Conservation (phyloP, 495 filamentous ascomycete genomes). For the Mytilinidion resinicola region DNA sequence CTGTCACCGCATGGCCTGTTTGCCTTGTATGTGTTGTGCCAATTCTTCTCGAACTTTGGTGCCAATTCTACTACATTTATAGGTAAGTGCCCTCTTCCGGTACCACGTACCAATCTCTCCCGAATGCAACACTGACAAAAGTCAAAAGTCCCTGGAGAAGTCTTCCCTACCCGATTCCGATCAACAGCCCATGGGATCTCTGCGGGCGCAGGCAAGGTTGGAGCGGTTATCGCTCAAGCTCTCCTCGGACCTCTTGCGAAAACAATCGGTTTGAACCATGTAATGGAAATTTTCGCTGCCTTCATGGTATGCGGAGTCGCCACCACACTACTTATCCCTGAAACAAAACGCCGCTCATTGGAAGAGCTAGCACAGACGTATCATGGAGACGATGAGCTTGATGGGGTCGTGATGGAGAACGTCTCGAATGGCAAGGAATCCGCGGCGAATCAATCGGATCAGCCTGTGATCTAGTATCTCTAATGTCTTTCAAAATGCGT, state of each 20-base stretch:
- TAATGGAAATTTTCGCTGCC: conserved; percentile 26
- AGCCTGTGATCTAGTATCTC: too few relatives aligned
- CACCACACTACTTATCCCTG: conserved; percentile 17
- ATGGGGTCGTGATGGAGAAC: too few relatives aligned
- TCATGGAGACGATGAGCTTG: too few relatives aligned
- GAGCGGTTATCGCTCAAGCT: conserved; percentile 52
- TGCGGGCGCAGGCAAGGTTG: conserved; percentile 52
- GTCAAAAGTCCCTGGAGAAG: conserved; percentile 49
- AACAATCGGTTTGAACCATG: conserved; percentile 17
- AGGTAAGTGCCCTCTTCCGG: too few relatives aligned
- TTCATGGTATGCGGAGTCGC: conserved; percentile 24
- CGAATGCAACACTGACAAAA: conserved; percentile 39
- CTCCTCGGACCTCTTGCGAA: conserved; percentile 37
- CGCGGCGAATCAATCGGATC: too few relatives aligned
- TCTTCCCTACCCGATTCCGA: conserved; percentile 57
- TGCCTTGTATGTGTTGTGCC: conserved; percentile 69
- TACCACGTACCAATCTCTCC: not conserved
- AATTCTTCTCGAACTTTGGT: conserved; percentile 85
- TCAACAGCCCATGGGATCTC: conserved; percentile 52
- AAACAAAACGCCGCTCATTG: conserved; percentile 16
- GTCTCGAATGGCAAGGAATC: too few relatives aligned
- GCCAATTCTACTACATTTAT: not conserved
- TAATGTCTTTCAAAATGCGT: too few relatives aligned
- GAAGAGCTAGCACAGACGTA: conserved; percentile 17
- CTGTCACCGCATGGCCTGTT: conserved; percentile 44